Base-by-base conservation (phyloP, 164 flowering plant species). In the Cinnamomum micranthum region DNA sequence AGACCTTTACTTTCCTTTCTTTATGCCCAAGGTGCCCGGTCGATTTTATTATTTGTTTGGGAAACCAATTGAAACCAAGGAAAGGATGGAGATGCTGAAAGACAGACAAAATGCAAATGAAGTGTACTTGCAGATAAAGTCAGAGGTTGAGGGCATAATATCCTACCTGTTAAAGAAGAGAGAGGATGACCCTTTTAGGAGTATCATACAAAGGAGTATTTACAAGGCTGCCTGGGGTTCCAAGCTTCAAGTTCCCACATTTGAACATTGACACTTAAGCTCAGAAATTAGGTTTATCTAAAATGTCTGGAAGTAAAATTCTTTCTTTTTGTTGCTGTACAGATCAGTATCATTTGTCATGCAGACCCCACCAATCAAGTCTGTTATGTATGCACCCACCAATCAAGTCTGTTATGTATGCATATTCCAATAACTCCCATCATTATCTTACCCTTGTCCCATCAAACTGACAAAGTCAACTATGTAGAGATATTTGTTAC, bases 21-120 rank as follows among this genome's bases (percentile, higher is more conserved):
- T 92, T 55, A 68, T 88, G 52, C 99, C 97, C 0, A 95, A 93
- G 81, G 4, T 89, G 15, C 98, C 98, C 0, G 98, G 98, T 5
- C 89, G 98, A 9, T 82, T 90, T 50, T 95, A 95, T 81, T 89
- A 83, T 81, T 81, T 88, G 62, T 95, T 91, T 75, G 99, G 97
- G 71, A 89, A 91, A 79, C 97, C 97, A 13, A 86, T 93, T 59
- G 78, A 84, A 69, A 93, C 94, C 35, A 81, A 83, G 47, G 95
- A 93, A 58, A 82, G 52, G 71, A 81, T 81, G 77, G 84, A 85
- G 35, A 20, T 79, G 52, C 75, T 89, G 75, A 86, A 77, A 47
- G 85, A 91, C 75, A 86, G 75, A 77, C 83, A 82, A 20, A 76
- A 72, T 14, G 97, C 93, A 70, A 90, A 81, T 72, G 70, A 50